These are phyloP conservation scores for Pistacia vera DNA, from an alignment of 345 rosid species.

Conservation along the genomic window DNA sequence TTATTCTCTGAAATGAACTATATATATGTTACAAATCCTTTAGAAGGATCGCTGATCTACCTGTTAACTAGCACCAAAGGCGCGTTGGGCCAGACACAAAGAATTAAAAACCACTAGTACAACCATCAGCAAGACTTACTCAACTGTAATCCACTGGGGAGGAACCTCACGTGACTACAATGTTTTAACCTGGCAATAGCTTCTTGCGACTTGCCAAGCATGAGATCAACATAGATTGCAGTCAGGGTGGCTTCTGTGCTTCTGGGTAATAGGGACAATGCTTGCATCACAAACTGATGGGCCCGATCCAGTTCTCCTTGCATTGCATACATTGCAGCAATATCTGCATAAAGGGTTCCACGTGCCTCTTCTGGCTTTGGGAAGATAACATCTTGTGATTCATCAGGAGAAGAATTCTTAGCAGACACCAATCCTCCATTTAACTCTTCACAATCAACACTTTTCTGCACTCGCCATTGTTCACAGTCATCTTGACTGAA, in stretches of 20 bases:
- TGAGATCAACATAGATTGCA: conserved; percentile 73
- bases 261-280: conserved; percentile 60
- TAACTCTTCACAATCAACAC: conserved; percentile 64
- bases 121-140: conserved; percentile 28
- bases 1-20: conserved; percentile 59
- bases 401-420: conserved; percentile 36
- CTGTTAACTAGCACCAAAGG: conserved; percentile 35
- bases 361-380: conserved; percentile 91
- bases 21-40: conserved; percentile 74
- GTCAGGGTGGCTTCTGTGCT: conserved; percentile 76
- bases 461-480: conserved; percentile 54
- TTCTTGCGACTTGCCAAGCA: conserved; percentile 72
- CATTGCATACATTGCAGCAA: conserved; percentile 63
- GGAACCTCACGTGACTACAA: conserved; percentile 67
- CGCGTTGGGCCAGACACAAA: conserved; percentile 22
- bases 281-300: conserved; percentile 52
- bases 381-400: conserved; percentile 35
- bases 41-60: conserved; percentile 54
- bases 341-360: conserved; percentile 77
- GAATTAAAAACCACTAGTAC: conserved; percentile 30
- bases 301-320: conserved; percentile 83
- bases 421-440: conserved; percentile 43
- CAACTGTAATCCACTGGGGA: conserved; percentile 42
- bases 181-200: conserved; percentile 82
- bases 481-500: conserved; percentile 71